Evolutionary conservation across 73 alveolate species (phyloP).

Genomic region (Stentor coeruleus): DNA sequence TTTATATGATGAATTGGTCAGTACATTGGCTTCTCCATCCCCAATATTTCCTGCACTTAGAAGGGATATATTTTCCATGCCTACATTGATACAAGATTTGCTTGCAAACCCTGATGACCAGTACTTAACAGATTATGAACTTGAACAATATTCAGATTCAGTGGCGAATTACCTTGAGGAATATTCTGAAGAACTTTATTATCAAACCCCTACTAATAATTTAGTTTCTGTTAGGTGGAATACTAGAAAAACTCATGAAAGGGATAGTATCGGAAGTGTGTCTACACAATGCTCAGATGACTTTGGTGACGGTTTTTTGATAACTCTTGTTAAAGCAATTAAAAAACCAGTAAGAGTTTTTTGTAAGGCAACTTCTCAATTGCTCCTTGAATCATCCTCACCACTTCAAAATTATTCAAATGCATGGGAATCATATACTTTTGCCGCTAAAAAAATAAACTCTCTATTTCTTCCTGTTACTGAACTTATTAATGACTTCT

Average conservation of each 20-base stretch:
- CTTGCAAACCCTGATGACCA: constrained; percentile 24
- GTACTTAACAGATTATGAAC: background rate
- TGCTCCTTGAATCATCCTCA: background rate
- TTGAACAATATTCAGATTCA: background rate
- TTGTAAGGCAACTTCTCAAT: background rate
- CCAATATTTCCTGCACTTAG: constrained; percentile 1
- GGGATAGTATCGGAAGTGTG: background rate
- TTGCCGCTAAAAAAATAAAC: background rate
- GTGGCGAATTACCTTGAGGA: background rate
- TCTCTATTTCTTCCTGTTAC: constrained; percentile 2
- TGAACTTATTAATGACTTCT: constrained; percentile 8
- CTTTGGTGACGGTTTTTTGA: background rate
- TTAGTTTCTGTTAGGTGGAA: background rate
- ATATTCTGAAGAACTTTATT: background rate
- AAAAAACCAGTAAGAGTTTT: background rate
- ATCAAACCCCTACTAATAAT: background rate
- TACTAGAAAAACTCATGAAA: background rate
- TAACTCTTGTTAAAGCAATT: background rate
- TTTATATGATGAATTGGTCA: background rate
- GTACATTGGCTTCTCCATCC: background rate
- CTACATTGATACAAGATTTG: background rate
- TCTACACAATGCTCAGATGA: constrained; percentile 1
- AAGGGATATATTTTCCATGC: background rate
- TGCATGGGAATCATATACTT: background rate
- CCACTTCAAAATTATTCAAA: background rate